These are phyloP conservation scores for Amesomyces nigricolor DNA, from an alignment of 2,329 filamentous ascomycete species.

Conservation along the genomic window DNA sequence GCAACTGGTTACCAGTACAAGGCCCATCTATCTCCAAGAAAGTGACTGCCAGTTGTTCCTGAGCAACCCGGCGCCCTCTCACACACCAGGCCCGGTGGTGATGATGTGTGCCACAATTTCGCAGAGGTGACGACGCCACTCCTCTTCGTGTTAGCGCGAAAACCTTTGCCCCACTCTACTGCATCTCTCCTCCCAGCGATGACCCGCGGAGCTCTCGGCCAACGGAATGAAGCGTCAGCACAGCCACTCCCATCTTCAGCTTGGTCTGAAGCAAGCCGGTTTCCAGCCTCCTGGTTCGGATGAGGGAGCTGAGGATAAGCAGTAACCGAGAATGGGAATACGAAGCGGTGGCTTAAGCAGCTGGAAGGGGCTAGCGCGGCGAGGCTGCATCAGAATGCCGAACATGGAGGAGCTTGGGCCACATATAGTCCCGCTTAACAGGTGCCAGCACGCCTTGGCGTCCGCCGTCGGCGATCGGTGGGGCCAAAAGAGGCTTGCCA, in stretches of 20 bases:
- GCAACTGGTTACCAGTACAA: no score
- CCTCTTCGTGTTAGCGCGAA: slow-evolving; percentile 9
- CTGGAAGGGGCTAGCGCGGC: slow-evolving; percentile 5
- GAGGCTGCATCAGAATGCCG: slow-evolving; percentile 6
- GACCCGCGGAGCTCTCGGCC: not conserved
- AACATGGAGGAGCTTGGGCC: not conserved
- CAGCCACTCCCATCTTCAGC: slow-evolving; percentile 10
- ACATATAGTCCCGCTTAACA: slow-evolving; percentile 7
- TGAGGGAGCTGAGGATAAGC: slow-evolving; percentile 8
- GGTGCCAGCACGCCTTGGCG: slow-evolving; percentile 6
- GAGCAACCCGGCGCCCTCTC: no score
- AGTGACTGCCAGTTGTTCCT: no score
- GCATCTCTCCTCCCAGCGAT: slow-evolving; percentile 1
- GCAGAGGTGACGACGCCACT: slow-evolving; percentile 5
- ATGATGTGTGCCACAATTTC: no score
- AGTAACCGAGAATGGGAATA: slow-evolving; percentile 13
- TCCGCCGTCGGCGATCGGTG: slow-evolving; percentile 7
- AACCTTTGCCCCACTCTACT: not conserved
- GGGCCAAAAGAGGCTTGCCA: slow-evolving; percentile 10
- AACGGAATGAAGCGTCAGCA: not conserved
- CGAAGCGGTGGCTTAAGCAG: slow-evolving; percentile 11
- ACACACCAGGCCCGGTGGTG: no score
- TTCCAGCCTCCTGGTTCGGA: not conserved
- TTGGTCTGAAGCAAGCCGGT: not conserved
- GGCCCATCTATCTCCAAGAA: no score